Evolutionary conservation across 371 early-diverging fungal genomes (phyloP), one percentile per base, ranked within the genome.

Genomic region (Haplosporangium sp.): DNA sequence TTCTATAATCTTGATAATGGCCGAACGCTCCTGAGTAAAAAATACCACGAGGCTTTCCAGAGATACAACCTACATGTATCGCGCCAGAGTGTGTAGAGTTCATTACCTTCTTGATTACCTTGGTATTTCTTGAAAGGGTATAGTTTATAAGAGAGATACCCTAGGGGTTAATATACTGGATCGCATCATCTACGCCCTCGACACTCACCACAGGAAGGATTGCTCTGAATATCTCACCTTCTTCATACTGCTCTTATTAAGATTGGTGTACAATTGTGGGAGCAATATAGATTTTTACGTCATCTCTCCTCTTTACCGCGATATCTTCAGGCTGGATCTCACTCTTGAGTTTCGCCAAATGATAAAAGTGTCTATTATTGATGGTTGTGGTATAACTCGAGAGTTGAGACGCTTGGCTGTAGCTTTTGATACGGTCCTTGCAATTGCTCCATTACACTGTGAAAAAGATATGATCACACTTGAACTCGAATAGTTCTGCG

Each of bases 381-480:
- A 97, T 84, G 61, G 97, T 91, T 53, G 95, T 92, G 0, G 86
- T 87, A 74, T 87, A 94, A 44, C 86, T 87, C 4, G 84, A 37
- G 92, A 87, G 17, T 94, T 89, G 65, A 94, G 85, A 64, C 91
- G 83, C 69, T 93, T 85, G 20, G 94, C 86, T 8, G 95, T 96
- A 6, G 94, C 94, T 44, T 69, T 74, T 86, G 91, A 91, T 37
- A 95, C 87, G 39, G 96, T 88, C 74, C 89, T 91, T 65, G 92
- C 98, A 7, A 97, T 95, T 4, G 60, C 35, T 34, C 89, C 87
- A 74, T 88, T 92, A 65, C 97, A 27, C 97, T 10, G 97, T 97
- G 82, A 94, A 97, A 59, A 95, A 93, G 82, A 94, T 95, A 77
- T 94, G 93, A 79, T 96, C 94, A 67, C 92, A 95, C 69, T 84